phyloP scores from a whole-genome alignment of 352 stramenopile genomes.

The Saprolegnia diclina region DNA sequence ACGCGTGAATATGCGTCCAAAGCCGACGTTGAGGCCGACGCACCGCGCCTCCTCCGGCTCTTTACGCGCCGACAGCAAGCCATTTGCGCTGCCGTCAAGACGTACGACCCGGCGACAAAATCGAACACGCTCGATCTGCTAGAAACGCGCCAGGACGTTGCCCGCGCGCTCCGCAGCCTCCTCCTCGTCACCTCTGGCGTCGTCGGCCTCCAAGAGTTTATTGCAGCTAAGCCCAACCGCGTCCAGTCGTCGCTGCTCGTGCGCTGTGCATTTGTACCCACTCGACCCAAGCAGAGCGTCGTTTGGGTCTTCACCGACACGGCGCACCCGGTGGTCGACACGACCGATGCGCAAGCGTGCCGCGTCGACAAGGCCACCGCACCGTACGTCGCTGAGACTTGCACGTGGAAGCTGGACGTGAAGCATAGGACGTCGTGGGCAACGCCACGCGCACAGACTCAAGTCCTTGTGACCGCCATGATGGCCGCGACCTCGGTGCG shows the following conservation, averaged over 20 bases:
- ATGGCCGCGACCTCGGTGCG: neutral
- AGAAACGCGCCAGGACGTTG: neutral
- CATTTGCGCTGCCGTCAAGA: neutral
- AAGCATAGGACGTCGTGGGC: conserved; percentile 13
- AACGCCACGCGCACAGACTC: neutral
- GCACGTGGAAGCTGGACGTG: neutral
- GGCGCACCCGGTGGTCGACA: neutral
- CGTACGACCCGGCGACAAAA: neutral
- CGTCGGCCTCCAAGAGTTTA: conserved; percentile 17
- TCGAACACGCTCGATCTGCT: conserved; percentile 10
- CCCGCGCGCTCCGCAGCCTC: neutral
- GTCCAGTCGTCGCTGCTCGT: conserved; percentile 6
- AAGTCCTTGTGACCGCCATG: neutral
- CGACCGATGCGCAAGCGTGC: neutral
- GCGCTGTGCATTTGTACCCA: neutral
- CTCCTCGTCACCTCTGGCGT: neutral
- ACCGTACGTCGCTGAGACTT: neutral
- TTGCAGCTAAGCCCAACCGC: conserved; percentile 4
- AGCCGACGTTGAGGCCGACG: neutral
- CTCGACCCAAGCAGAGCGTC: neutral
- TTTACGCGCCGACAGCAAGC: neutral
- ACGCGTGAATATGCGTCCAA: neutral
- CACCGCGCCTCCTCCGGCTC: neutral
- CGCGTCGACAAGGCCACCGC: conserved; percentile 9
- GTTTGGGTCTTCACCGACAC: conserved; percentile 15